phyloP scores from a whole-genome alignment of 805 yeast species.

The Kodamaea kaohsiungensis region DNA sequence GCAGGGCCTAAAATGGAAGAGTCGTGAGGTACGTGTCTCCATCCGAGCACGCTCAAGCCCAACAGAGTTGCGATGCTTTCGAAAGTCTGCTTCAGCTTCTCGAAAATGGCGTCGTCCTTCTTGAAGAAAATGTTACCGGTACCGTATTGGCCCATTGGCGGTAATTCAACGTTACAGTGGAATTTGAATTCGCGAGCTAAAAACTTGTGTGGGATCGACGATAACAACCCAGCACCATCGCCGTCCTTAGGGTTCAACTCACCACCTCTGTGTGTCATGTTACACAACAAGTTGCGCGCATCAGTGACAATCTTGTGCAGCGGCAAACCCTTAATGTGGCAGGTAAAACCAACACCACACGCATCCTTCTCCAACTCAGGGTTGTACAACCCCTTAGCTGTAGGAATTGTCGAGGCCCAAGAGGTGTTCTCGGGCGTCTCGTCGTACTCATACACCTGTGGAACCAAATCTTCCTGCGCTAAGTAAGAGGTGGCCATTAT shows the following conservation, averaged over 20 bases:
- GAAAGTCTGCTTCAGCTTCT: constrained; percentile 71
- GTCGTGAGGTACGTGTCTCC: constrained; percentile 95
- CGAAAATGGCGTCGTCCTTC: constrained; percentile 72
- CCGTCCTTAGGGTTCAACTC: constrained; percentile 97
- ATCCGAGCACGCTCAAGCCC: constrained; percentile 82
- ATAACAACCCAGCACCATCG: constrained; percentile 97
- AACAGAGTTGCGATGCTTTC: constrained; percentile 75
- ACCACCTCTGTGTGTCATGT: constrained; percentile 99
- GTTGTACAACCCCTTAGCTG: constrained; percentile 85
- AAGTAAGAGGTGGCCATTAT: constrained; percentile 35
- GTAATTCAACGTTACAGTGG: constrained; percentile 65
- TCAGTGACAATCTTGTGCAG: constrained; percentile 94
- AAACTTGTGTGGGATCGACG: constrained; percentile 88
- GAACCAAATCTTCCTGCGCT: constrained; percentile 39
- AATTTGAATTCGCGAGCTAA: constrained; percentile 81
- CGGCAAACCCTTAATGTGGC: constrained; percentile 84
- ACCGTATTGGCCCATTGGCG: constrained; percentile 85
- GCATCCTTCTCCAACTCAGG: constrained; percentile 95
- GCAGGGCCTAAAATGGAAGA: constrained; percentile 95
- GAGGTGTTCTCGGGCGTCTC: constrained; percentile 77
- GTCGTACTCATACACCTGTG: constrained; percentile 62
- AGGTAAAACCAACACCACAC: constrained; percentile 98
- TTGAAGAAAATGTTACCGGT: constrained; percentile 94
- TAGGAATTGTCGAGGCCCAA: constrained; percentile 91
- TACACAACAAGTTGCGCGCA: constrained; percentile 83